Conservation (phyloP, 441 rosid genomes). For the Syzygium malaccense region DNA sequence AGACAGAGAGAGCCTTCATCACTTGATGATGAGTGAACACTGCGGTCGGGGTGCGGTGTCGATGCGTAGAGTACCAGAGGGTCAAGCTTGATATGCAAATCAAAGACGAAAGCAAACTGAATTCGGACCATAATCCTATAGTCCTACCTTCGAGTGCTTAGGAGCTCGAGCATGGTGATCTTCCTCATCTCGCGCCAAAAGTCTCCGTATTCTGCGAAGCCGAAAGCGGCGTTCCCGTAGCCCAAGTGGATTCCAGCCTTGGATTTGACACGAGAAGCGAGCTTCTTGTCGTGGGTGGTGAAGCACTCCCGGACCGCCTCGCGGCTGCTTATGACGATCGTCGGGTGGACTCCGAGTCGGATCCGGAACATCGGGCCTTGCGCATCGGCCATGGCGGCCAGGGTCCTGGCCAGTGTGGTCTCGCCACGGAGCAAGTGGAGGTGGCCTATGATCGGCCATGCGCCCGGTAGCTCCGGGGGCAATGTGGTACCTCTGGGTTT, state of each 20-base stretch:
- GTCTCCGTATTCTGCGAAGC: constrained; percentile 53
- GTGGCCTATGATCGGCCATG: constrained; percentile 61
- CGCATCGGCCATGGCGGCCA: constrained; percentile 42
- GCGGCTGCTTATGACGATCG: constrained; percentile 29
- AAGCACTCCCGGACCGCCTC: constrained; percentile 38
- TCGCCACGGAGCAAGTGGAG: constrained; percentile 34
- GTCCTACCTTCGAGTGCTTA: constrained; percentile 18
- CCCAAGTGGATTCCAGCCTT: constrained; percentile 41
- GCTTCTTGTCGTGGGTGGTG: constrained; percentile 35
- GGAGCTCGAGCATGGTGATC: constrained; percentile 40
- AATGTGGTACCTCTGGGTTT: neutral
- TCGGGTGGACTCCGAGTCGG: constrained; percentile 23
- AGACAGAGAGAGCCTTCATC: neutral
- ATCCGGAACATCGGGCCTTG: constrained; percentile 47
- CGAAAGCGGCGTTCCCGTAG: constrained; percentile 39
- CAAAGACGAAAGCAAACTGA: neutral
- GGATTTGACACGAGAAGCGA: constrained; percentile 41
- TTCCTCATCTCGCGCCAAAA: constrained; percentile 64
- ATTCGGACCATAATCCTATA: neutral
- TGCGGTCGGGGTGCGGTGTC: neutral
- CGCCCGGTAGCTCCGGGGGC: constrained; percentile 39
- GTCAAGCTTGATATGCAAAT: neutral
- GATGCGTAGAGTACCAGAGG: neutral
- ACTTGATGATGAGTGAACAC: neutral
- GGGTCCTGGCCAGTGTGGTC: constrained; percentile 30